These are phyloP conservation scores for Penicillium longicatenatum DNA, from an alignment of 495 filamentous ascomycete species.

Conservation along the genomic window DNA sequence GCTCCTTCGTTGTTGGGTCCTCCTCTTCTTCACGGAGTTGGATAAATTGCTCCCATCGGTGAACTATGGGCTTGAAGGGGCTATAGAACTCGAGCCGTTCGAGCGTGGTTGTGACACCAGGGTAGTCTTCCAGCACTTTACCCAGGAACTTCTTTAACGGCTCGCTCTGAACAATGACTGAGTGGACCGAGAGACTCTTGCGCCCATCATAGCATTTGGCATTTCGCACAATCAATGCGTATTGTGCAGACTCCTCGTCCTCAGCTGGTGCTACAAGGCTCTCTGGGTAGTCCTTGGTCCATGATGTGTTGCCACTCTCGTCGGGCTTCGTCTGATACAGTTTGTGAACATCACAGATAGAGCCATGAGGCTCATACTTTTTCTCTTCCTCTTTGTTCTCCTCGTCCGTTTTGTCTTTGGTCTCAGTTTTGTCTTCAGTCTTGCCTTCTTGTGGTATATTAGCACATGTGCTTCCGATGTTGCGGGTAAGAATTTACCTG, in stretches of 20 bases:
- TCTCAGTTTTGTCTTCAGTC: not conserved
- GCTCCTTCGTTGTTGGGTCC: slow-evolving; percentile 51
- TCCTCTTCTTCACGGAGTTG: slow-evolving; percentile 46
- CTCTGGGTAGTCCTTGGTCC: slow-evolving; percentile 43
- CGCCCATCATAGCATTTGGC: slow-evolving; percentile 58
- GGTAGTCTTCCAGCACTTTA: slow-evolving; percentile 60
- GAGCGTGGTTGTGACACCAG: slow-evolving; percentile 62
- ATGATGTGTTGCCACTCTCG: slow-evolving; percentile 21
- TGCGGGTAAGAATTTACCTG: not conserved
- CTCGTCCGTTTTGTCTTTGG: slow-evolving; percentile 2
- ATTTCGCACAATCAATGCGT: slow-evolving; percentile 55
- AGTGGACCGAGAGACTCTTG: slow-evolving; percentile 61
- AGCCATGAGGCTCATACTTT: slow-evolving; percentile 19
- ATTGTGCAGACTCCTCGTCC: slow-evolving; percentile 52
- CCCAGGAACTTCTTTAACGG: slow-evolving; percentile 58
- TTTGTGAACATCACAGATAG: slow-evolving; percentile 32
- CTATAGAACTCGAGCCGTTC: slow-evolving; percentile 59
- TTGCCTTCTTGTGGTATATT: not conserved
- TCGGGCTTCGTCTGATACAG: slow-evolving; percentile 38
- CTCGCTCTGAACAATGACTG: slow-evolving; percentile 67
- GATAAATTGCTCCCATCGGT: slow-evolving; percentile 62
- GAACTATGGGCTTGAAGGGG: slow-evolving; percentile 65
- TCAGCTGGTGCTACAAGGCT: slow-evolving; percentile 52
- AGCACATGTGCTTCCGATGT: not conserved
- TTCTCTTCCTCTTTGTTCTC: slow-evolving; percentile 4